These are phyloP conservation scores for Sclerospora graminicola DNA, from an alignment of 352 stramenopile species.

Conservation along the genomic window DNA sequence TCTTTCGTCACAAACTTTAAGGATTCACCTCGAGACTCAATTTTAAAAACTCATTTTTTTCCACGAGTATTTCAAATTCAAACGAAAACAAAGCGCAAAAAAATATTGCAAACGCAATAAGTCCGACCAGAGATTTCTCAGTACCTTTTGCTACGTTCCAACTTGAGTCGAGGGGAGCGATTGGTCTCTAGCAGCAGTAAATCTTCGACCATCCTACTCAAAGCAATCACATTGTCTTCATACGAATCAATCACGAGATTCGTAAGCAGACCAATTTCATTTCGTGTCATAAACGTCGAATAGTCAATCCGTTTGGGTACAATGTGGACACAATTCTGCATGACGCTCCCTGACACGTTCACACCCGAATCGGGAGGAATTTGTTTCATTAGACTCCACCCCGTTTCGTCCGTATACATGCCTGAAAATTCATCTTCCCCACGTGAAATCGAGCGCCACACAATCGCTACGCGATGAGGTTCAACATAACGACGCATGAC, in stretches of 20 bases:
- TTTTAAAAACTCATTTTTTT: no score
- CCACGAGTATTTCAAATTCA: no score
- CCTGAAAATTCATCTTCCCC: conserved; percentile 25
- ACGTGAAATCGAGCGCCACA: conserved; percentile 36
- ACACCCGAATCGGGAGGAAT: conserved; percentile 20
- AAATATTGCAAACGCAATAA: no score
- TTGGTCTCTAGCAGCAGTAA: conserved; percentile 29
- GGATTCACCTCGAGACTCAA: no score
- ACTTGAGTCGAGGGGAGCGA: no score
- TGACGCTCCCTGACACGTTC: conserved; percentile 16
- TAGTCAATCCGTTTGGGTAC: conserved; percentile 24
- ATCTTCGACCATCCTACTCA: conserved; percentile 43
- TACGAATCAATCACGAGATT: conserved; percentile 46
- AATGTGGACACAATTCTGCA: conserved; percentile 38
- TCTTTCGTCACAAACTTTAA: no score
- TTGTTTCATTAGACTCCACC: conserved; percentile 42
- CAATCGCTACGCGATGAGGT: conserved; percentile 33
- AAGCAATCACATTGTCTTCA: conserved; percentile 37
- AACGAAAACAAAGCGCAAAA: no score
- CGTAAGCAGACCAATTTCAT: conserved; percentile 34
- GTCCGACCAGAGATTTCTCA: no score
- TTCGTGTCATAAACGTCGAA: not conserved
- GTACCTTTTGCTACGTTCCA: no score
- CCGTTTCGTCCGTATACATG: conserved; percentile 55
- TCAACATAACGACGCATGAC: conserved; percentile 42